Conservation (phyloP, 768 basidiomycete genomes). For the Lyophyllum shimeji region DNA sequence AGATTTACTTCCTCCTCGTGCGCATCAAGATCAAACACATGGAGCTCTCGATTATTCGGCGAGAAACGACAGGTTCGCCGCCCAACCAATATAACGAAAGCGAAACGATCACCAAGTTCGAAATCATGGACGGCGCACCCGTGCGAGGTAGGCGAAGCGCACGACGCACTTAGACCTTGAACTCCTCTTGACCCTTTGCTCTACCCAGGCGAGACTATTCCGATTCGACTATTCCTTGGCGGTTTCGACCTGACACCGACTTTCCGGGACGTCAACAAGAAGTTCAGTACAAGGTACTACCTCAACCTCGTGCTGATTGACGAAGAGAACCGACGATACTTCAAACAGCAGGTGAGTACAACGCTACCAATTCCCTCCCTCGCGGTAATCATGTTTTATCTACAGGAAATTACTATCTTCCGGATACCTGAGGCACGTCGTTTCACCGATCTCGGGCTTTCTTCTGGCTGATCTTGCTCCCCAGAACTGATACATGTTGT, state of each 20-base stretch:
- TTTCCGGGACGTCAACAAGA: slow-evolving; percentile 99
- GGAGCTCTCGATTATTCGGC: slow-evolving; percentile 96
- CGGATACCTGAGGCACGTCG: slow-evolving; percentile 21
- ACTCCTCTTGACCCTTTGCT: neutral
- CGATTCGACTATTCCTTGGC: slow-evolving; percentile 95
- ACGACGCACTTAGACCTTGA: neutral
- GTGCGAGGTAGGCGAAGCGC: slow-evolving; percentile 69
- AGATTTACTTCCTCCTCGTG: slow-evolving; percentile 98
- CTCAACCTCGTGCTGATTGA: slow-evolving; percentile 96
- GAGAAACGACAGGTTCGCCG: slow-evolving; percentile 94
- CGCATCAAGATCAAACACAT: slow-evolving; percentile 99
- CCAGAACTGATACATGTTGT: slow-evolving; percentile 13
- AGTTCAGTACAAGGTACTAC: slow-evolving; percentile 96
- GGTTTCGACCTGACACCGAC: slow-evolving; percentile 99
- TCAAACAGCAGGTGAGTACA: slow-evolving; percentile 86
- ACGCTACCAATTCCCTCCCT: neutral
- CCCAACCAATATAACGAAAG: slow-evolving; percentile 99
- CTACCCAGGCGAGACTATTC: slow-evolving; percentile 87
- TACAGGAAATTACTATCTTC: slow-evolving; percentile 20
- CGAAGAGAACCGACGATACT: slow-evolving; percentile 96
- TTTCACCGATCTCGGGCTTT: neutral
- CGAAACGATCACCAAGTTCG: slow-evolving; percentile 98
- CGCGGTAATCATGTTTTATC: neutral
- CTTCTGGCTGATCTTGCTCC: neutral
- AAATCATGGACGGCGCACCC: slow-evolving; percentile 98